Evolutionary conservation across 139 green algal species (phyloP).

Genomic region (Gonium pectorale): DNA sequence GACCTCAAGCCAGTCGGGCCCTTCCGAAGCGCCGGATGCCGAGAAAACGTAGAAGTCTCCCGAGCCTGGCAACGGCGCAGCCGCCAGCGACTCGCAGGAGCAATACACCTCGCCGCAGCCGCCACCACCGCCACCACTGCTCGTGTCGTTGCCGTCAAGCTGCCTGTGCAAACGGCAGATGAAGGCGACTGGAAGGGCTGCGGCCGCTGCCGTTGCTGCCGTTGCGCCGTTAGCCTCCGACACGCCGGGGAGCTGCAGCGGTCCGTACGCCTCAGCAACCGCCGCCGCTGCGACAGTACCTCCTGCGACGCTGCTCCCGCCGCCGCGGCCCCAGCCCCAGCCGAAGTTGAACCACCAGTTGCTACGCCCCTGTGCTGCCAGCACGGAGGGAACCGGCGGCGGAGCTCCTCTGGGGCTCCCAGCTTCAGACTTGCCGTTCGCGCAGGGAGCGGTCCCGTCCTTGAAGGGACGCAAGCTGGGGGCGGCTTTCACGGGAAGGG

Average conservation of each 20-base stretch:
- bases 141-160: background rate
- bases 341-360: background rate
- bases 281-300: too few species aligned
- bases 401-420: too few species aligned
- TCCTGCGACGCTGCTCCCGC: too few species aligned
- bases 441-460: too few species aligned
- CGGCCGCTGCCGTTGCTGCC: background rate
- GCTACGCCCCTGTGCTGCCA: background rate
- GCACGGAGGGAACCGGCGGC: background rate
- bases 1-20: background rate
- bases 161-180: background rate
- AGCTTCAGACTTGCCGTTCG: too few species aligned
- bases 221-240: too few species aligned
- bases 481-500: background rate
- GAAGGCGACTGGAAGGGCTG: background rate
- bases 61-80: background rate
- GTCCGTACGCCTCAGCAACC: too few species aligned
- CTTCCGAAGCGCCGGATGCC: background rate
- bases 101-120: slow-evolving; percentile 3
- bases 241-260: too few species aligned
- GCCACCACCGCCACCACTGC: background rate
- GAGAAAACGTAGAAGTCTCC: slow-evolving; percentile 8
- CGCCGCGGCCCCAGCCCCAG: too few species aligned
- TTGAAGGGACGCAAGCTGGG: background rate
- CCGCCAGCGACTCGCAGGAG: slow-evolving; percentile 14